A percentile compares a stretch with the other conserved stretches of the same genome.
These are phyloP conservation scores for Actinomortierella wolfii DNA, from an alignment of 371 early-diverging fungal species.

Conservation along the genomic window DNA sequence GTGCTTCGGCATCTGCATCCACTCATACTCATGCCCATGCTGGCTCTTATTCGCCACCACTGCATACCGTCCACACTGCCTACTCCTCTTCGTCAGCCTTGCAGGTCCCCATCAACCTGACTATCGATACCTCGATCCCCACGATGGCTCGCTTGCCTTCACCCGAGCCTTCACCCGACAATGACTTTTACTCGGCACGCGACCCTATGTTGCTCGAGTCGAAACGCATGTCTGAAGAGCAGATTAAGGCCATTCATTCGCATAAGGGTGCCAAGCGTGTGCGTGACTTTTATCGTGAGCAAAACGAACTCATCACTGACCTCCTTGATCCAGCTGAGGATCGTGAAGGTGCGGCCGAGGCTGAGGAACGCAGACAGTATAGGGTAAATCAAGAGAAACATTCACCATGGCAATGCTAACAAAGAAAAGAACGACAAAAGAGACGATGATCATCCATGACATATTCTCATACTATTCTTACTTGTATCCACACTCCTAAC, in stretches of 20 bases:
- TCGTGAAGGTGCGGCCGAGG: constrained; percentile 23
- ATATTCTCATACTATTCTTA: no score
- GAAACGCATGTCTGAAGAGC: constrained; percentile 47
- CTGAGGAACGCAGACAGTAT: constrained; percentile 50
- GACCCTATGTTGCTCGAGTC: constrained; percentile 45
- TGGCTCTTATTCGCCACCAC: no score
- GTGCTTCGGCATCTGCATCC: no score
- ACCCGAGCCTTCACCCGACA: constrained; percentile 27
- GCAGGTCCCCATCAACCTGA: constrained; percentile 3
- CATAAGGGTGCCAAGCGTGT: constrained; percentile 45
- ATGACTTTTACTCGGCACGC: constrained; percentile 24
- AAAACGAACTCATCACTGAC: constrained; percentile 83
- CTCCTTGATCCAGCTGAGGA: constrained; percentile 62
- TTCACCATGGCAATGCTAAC: no score
- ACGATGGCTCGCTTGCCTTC: constrained; percentile 18
- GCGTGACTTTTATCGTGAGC: constrained; percentile 75
- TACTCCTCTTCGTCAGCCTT: constrained; percentile 22
- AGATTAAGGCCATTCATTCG: constrained; percentile 36
- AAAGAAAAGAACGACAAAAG: no score
- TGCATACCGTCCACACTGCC: constrained; percentile 3
- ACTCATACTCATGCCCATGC: no score
- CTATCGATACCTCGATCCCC: constrained; percentile 3
- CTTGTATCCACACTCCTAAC: no score
- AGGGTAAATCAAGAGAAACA: constrained; percentile 52
- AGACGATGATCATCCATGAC: no score